These are phyloP conservation scores for Picea mariana DNA, from an alignment of 83 land plant species.

Conservation along the genomic window DNA sequence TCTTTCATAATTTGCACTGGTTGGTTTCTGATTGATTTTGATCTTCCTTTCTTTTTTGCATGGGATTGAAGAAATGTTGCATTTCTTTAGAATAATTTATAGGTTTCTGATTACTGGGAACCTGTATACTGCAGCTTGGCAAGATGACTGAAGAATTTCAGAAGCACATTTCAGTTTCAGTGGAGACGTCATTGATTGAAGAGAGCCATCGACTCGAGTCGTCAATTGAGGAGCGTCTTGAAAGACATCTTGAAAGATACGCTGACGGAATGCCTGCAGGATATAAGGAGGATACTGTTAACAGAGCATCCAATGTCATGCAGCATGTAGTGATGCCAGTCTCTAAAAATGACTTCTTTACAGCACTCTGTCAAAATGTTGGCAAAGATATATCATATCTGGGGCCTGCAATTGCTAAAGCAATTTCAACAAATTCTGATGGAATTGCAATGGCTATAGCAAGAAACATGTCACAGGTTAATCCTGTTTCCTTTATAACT, in stretches of 20 bases:
- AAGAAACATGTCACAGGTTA: slow-evolving; percentile 19
- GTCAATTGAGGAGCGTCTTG: slow-evolving; percentile 11
- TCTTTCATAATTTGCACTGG: background rate
- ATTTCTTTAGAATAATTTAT: background rate
- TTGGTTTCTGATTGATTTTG: background rate
- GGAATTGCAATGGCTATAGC: background rate
- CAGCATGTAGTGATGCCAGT: background rate
- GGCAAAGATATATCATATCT: background rate
- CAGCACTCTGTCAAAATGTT: background rate
- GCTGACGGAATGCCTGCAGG: slow-evolving; percentile 10
- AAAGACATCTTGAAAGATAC: slow-evolving; percentile 11
- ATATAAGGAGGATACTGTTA: slow-evolving; percentile 14
- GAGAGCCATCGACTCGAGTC: slow-evolving; percentile 24
- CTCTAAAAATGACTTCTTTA: background rate
- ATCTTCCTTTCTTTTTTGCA: background rate
- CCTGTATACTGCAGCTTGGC: slow-evolving; percentile 17
- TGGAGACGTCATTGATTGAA: slow-evolving; percentile 10
- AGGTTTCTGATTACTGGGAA: background rate
- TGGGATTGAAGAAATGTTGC: background rate
- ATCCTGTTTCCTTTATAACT: background rate
- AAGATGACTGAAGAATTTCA: slow-evolving; percentile 21
- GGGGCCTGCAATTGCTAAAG: slow-evolving; percentile 5
- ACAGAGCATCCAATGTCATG: background rate
- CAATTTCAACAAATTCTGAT: slow-evolving; percentile 15
- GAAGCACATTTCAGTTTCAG: slow-evolving; percentile 19